Conservation (phyloP, 768 basidiomycete species). For the Hortiboletus flavorubellus region DNA sequence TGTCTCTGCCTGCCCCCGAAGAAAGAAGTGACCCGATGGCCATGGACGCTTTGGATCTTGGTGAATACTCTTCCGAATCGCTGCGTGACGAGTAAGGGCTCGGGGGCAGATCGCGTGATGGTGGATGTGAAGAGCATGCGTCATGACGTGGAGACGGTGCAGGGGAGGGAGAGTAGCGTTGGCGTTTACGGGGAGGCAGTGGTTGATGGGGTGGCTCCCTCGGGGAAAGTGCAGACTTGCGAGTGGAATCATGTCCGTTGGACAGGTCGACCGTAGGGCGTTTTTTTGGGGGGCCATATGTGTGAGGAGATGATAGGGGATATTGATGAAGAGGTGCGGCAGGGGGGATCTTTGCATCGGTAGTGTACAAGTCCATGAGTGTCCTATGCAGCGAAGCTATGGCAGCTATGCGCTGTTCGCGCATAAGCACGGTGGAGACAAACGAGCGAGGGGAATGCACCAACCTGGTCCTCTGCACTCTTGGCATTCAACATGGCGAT, state of each 20-base stretch:
- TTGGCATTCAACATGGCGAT: slow-evolving; percentile 91
- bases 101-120: slow-evolving; percentile 55
- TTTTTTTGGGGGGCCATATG: slow-evolving; percentile 8
- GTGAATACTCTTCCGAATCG: slow-evolving; percentile 66
- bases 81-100: slow-evolving; percentile 73
- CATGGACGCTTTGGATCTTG: slow-evolving; percentile 72
- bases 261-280: slow-evolving; percentile 15
- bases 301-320: slow-evolving; percentile 40
- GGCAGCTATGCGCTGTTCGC: slow-evolving; percentile 62
- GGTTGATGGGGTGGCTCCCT: slow-evolving; percentile 33
- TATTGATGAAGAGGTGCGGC: slow-evolving; percentile 24
- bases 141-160: slow-evolving; percentile 38
- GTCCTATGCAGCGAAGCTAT: slow-evolving; percentile 67
- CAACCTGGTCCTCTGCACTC: slow-evolving; percentile 87
- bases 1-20: slow-evolving; percentile 35
- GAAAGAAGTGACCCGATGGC: slow-evolving; percentile 74
- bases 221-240: slow-evolving; percentile 4
- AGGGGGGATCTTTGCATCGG: slow-evolving; percentile 32
- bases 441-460: slow-evolving; percentile 20
- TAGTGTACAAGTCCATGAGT: slow-evolving; percentile 56
- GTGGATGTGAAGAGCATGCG: slow-evolving; percentile 30
- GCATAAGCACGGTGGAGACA: slow-evolving; percentile 5
- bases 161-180: slow-evolving; percentile 60
- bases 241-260: slow-evolving; percentile 16
- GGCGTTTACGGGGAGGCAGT: slow-evolving; percentile 57